A percentile compares a stretch with the other conserved stretches of the same genome.
Evolutionary conservation across 2,329 filamentous ascomycete species (phyloP).

Genomic region (Rutstroemia sp.): DNA sequence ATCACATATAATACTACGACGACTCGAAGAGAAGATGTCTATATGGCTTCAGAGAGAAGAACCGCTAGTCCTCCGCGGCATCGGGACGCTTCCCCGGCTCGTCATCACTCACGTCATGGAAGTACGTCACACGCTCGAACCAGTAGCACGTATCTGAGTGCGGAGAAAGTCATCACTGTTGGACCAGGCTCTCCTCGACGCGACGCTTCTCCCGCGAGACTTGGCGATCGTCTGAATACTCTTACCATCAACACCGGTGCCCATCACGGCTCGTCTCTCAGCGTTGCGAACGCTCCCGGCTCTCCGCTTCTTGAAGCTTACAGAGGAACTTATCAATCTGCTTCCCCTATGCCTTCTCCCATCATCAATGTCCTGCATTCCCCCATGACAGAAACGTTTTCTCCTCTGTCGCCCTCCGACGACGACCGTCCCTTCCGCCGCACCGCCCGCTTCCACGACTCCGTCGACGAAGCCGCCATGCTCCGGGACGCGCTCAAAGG

Average conservation of each 20-base stretch:
- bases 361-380: constrained; percentile 41
- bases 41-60: constrained; percentile 7
- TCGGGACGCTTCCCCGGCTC: constrained; percentile 1
- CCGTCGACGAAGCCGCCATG: constrained; percentile 67
- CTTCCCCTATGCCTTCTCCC: constrained; percentile 90
- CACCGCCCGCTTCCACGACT: constrained; percentile 75
- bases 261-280: constrained; percentile 27
- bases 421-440: constrained; percentile 35
- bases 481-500: constrained; percentile 63
- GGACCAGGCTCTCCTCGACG: constrained; percentile 21
- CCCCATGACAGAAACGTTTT: constrained; percentile 43
- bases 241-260: constrained; percentile 25
- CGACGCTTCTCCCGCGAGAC: constrained; percentile 23
- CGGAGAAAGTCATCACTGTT: constrained; percentile 24
- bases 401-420: constrained; percentile 44
- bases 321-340: constrained; percentile 86
- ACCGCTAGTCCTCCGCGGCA: constrained; percentile 14
- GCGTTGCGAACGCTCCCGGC: constrained; percentile 53
- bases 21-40: constrained; percentile 8
- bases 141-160: constrained; percentile 11
- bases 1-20: constrained; percentile 27
- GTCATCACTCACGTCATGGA: constrained; percentile 5
- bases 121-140: constrained; percentile 10
- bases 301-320: constrained; percentile 90
- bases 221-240: constrained; percentile 24